Base-by-base conservation (phyloP, 1,284 basidiomycete species). In the Moniliella sp. region DNA sequence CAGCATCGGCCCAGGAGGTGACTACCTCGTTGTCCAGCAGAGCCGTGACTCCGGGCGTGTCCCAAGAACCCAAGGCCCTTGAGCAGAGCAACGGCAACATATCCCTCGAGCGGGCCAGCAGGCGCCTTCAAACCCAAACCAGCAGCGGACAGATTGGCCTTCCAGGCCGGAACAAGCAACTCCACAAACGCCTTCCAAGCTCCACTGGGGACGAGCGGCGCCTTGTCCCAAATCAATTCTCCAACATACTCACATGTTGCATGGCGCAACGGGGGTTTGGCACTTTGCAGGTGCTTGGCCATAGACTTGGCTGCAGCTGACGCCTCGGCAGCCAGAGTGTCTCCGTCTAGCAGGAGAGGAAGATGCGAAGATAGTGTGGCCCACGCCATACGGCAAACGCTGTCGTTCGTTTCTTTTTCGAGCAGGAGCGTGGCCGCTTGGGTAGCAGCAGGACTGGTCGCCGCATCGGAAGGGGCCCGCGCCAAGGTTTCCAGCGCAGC, bases 1-100 rank as follows among this genome's bases (percentile, higher is more conserved):
- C 40, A 5, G 35, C 35, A 16, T 38, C 33, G 5, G 39, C 35
- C 13, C 8, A 23, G 21, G 7, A 7, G 21, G 21, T 23, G 21
- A n/a, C 7, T 7, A 23, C 21, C 7, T 23, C n/a, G 8, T 23
- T 23, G 7, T 23, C 8, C 21, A 23, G 8, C 8, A 23, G n/a
- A 23, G 21, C n/a, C 8, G 7, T n/a, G n/a, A 23, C 21, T n/a
- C 8, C 21, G 7, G 21, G 8, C 8, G 8, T 23, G n/a, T 23
- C 21, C 21, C 21, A 23, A 7, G 21, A 7, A n/a, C 21, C 8
- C 21, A 7, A 7, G 7, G 21, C 21, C 21, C 21, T 23, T 23
- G 21, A 23, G 21, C 21, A 23, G 7, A n/a, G 21, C 21, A 23
- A 23, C n/a, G 21, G n/a, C 21, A n/a, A 23, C 21, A n/a, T 23